phyloP scores from a whole-genome alignment of 805 yeast genomes.

The Ogataea ganodermae region DNA sequence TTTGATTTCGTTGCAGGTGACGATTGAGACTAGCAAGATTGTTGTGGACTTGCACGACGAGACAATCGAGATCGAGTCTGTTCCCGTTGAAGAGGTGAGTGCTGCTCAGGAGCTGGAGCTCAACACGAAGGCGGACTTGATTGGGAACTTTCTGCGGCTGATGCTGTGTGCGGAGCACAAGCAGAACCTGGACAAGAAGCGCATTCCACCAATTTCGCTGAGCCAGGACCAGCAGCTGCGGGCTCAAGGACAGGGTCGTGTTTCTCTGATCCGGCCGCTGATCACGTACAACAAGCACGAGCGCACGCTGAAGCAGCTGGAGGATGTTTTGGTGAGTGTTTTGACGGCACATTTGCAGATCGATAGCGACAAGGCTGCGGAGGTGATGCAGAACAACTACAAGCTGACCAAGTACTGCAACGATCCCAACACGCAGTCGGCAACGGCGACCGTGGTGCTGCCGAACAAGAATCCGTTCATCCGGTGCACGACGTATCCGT shows the following conservation, averaged over 20 bases:
- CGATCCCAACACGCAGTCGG: conserved; percentile 20
- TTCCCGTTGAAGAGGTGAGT: conserved; percentile 41
- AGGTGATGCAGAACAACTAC: conserved; percentile 15
- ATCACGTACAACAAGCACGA: conserved; percentile 62
- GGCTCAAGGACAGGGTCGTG: conserved; percentile 9
- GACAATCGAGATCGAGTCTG: conserved; percentile 69
- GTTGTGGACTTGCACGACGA: conserved; percentile 66
- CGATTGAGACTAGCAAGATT: conserved; percentile 63
- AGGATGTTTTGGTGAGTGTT: conserved; percentile 25
- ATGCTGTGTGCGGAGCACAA: conserved; percentile 62
- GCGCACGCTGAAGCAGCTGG: conserved; percentile 39
- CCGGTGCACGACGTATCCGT: conserved; percentile 25
- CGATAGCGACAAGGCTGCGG: conserved; percentile 24
- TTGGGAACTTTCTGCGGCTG: conserved; percentile 54
- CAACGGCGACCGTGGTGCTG: neutral
- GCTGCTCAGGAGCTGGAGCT: conserved; percentile 28
- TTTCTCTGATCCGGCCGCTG: conserved; percentile 54
- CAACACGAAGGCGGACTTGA: conserved; percentile 50
- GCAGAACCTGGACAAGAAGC: conserved; percentile 44
- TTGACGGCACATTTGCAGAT: conserved; percentile 14
- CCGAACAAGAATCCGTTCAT: conserved; percentile 24
- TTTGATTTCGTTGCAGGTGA: conserved; percentile 68
- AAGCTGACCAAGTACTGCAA: conserved; percentile 22
- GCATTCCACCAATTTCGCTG: conserved; percentile 48
- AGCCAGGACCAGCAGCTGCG: conserved; percentile 33